phyloP scores from a whole-genome alignment of 345 rosid genomes.

The Gossypium ekmanianum region DNA sequence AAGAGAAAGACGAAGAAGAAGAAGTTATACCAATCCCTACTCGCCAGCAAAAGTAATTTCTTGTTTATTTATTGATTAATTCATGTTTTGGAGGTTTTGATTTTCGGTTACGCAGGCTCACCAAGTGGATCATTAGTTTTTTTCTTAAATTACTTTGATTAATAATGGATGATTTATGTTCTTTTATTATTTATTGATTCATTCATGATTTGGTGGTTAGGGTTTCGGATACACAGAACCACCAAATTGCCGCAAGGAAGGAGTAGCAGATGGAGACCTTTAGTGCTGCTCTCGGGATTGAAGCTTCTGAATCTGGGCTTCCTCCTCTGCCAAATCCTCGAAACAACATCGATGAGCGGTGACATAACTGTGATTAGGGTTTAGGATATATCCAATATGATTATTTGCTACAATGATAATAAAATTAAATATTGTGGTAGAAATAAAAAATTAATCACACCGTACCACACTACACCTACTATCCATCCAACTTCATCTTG shows the following conservation, averaged over 20 bases:
- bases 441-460: too few species aligned
- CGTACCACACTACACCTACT: too few species aligned
- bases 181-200: background rate
- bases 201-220: too few species aligned
- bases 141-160: background rate
- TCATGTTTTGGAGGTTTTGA: conserved; percentile 29
- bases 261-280: conserved; percentile 54
- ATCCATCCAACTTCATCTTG: too few species aligned
- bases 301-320: conserved; percentile 20
- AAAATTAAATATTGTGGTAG: too few species aligned
- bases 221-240: too few species aligned
- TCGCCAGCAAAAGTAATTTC: background rate
- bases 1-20: conserved; percentile 6
- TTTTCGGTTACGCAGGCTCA: conserved; percentile 77
- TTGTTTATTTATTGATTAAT: background rate
- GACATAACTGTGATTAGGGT: too few species aligned
- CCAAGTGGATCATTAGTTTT: conserved; percentile 45
- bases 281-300: conserved; percentile 79
- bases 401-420: too few species aligned
- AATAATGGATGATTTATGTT: background rate
- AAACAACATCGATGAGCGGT: conserved; percentile 37
- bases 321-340: background rate
- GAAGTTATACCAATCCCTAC: background rate
- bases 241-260: too few species aligned
- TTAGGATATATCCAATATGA: rapidly evolving